Conservation (phyloP, 2,329 filamentous ascomycete genomes). For the Nannizzia gypsea region DNA sequence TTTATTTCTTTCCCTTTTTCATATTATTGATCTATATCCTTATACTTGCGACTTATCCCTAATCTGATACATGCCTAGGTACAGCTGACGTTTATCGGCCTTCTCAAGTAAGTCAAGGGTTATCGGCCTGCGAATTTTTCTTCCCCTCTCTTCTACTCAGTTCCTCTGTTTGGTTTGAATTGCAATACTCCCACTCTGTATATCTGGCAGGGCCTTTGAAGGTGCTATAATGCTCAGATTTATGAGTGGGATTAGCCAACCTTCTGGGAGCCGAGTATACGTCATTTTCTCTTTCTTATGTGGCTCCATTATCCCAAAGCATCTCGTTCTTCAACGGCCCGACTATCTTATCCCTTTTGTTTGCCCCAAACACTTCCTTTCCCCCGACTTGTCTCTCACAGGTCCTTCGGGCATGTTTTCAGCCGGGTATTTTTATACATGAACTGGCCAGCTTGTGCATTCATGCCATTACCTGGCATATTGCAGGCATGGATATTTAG, state of each 20-base stretch:
- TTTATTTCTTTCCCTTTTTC: constrained; percentile 2
- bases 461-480: background rate
- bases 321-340: background rate
- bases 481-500: background rate
- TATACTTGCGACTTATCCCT: constrained; percentile 16
- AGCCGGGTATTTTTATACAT: background rate
- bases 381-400: background rate
- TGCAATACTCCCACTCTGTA: constrained; percentile 11
- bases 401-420: background rate
- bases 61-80: constrained; percentile 15
- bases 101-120: constrained; percentile 32
- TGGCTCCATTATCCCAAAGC: background rate
- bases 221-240: constrained; percentile 5
- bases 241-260: background rate
- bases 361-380: background rate
- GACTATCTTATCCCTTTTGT: background rate
- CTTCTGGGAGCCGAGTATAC: constrained; percentile 1
- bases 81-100: constrained; percentile 39
- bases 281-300: background rate
- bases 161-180: background rate
- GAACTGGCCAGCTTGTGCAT: background rate
- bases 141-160: constrained; percentile 7
- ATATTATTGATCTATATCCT: constrained; percentile 5
- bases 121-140: constrained; percentile 6
- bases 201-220: constrained; percentile 6